These are phyloP conservation scores for Macrotyloma uniflorum DNA, from an alignment of 306 rosid species.

Conservation along the genomic window DNA sequence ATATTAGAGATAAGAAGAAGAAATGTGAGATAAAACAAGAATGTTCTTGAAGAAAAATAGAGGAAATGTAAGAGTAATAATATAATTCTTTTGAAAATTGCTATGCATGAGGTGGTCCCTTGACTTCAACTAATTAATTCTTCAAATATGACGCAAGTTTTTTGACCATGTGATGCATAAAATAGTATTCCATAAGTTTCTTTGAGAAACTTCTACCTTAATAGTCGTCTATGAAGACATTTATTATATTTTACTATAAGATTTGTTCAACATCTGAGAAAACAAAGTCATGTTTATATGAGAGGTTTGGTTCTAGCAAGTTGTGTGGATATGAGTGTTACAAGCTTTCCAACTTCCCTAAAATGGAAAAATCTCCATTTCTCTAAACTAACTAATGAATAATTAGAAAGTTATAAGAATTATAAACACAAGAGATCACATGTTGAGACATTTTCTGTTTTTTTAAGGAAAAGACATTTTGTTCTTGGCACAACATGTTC, in stretches of 20 bases:
- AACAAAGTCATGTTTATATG: background rate
- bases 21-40: background rate
- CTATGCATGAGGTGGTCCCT: background rate
- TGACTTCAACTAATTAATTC: background rate
- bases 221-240: background rate
- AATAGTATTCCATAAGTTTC: background rate
- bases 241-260: background rate
- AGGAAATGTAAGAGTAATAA: background rate
- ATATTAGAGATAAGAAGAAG: background rate
- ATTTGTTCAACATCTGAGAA: background rate
- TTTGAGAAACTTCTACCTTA: background rate
- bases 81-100: background rate
- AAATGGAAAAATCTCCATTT: background rate
- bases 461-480: background rate
- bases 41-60: background rate
- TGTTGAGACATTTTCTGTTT: background rate
- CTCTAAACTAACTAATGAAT: too few species aligned
- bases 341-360: background rate
- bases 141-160: background rate
- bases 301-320: background rate
- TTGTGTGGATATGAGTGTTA: background rate
- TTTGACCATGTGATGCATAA: background rate
- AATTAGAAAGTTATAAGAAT: too few species aligned
- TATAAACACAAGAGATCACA: background rate
- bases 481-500: background rate